Evolutionary conservation across 768 basidiomycete species (phyloP).

Genomic region (Lentinula aciculospora): DNA sequence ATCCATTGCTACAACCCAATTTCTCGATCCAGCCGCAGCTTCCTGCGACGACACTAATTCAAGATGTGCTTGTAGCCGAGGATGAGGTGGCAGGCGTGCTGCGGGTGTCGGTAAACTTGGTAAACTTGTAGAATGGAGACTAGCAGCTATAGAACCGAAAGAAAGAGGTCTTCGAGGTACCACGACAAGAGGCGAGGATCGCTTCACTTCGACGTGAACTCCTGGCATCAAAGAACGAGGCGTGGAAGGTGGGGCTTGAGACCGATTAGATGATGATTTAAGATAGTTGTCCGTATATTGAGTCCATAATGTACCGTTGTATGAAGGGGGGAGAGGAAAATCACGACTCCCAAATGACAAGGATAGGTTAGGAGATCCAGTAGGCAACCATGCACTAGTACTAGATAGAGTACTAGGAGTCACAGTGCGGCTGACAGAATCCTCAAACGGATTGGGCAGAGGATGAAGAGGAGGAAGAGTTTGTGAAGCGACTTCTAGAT

Average conservation of each 20-base stretch:
- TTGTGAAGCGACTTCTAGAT: background rate
- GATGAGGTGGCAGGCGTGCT: background rate
- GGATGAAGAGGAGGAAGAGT: conserved; percentile 1
- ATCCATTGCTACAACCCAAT: background rate
- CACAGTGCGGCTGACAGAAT: conserved; percentile 13
- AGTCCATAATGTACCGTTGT: background rate
- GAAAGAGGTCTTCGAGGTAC: background rate
- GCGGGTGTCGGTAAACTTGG: background rate
- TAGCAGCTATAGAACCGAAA: background rate
- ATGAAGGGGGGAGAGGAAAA: conserved; percentile 2
- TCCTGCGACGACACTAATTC: background rate
- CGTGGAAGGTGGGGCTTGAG: conserved; percentile 1
- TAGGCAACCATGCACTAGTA: background rate
- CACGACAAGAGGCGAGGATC: background rate
- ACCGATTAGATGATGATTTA: background rate
- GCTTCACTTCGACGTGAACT: background rate
- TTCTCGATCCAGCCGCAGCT: background rate
- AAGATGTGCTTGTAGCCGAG: background rate
- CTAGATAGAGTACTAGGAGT: background rate
- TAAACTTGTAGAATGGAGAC: background rate
- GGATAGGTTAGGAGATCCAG: background rate
- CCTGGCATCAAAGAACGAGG: background rate
- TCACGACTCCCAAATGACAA: background rate
- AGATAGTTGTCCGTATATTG: background rate
- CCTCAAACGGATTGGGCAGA: conserved; percentile 16